These are phyloP conservation scores for Trichopus zeylanicus DNA, from an alignment of 116 monocot species.

Conservation along the genomic window DNA sequence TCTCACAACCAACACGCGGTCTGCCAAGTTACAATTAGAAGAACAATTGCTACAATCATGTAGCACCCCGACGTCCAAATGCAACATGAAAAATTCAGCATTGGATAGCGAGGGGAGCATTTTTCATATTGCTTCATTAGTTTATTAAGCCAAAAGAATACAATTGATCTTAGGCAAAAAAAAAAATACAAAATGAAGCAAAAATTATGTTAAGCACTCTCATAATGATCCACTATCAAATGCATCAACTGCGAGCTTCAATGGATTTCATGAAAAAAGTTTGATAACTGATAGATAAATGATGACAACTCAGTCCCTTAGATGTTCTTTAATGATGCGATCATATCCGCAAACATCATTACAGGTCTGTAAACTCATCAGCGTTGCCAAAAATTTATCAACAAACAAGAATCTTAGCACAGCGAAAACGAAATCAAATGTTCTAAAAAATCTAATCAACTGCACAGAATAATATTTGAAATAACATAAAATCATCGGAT, in stretches of 20 bases:
- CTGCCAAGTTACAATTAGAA: not conserved
- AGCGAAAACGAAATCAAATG: too few species aligned
- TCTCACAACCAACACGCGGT: not conserved
- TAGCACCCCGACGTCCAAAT: slow-evolving; percentile 56
- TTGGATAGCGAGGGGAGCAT: slow-evolving; percentile 65
- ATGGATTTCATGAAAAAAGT: too few species aligned
- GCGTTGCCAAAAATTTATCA: not conserved
- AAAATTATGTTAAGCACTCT: not conserved
- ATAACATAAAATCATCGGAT: too few species aligned
- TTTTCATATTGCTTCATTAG: slow-evolving; percentile 24
- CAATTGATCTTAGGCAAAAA: not conserved
- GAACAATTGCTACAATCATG: not conserved
- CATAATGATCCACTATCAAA: not conserved
- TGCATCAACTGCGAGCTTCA: not conserved
- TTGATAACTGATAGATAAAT: not conserved
- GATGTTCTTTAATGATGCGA: slow-evolving; percentile 46
- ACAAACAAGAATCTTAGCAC: too few species aligned
- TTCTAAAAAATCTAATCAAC: too few species aligned
- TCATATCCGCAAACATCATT: slow-evolving; percentile 53
- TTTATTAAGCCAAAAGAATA: slow-evolving; percentile 1
- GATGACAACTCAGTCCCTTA: slow-evolving; percentile 45
- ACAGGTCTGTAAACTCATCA: slow-evolving; percentile 68
- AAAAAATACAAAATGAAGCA: slow-evolving; percentile 5
- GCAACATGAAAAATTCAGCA: slow-evolving; percentile 11
- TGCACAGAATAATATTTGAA: not conserved